Conservation (phyloP, 2,329 filamentous ascomycete species). For the Clarireedia homoeocarpa region DNA sequence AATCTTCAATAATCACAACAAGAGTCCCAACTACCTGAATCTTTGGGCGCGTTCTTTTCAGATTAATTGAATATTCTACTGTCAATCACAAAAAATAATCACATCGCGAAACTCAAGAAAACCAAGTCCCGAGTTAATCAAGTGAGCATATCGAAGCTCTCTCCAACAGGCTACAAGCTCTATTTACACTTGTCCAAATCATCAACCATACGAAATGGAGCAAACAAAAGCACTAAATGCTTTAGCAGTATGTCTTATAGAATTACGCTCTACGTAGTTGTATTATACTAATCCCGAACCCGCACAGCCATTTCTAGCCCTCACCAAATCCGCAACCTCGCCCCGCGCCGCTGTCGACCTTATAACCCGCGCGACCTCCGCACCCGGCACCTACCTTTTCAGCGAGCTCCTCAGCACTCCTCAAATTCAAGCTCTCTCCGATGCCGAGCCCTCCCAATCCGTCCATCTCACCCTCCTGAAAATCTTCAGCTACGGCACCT, state of each 20-base stretch:
- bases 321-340: constrained; percentile 78
- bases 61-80: too few species aligned
- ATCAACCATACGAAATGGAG: constrained; percentile 48
- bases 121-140: too few species aligned
- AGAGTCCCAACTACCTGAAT: too few species aligned
- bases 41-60: too few species aligned
- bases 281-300: constrained; percentile 27
- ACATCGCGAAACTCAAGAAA: too few species aligned
- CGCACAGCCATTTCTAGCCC: constrained; percentile 77
- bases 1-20: too few species aligned
- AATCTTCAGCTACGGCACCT: constrained; percentile 91
- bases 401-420: constrained; percentile 80
- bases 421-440: constrained; percentile 65
- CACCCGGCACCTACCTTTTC: constrained; percentile 85
- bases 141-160: neutral
- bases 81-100: too few species aligned
- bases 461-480: constrained; percentile 64
- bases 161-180: constrained; percentile 2
- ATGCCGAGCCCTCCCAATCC: constrained; percentile 50
- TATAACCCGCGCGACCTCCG: constrained; percentile 80
- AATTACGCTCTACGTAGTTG: neutral
- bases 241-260: constrained; percentile 42
- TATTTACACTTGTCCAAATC: neutral
- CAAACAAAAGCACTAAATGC: constrained; percentile 61
- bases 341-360: constrained; percentile 80